Base-by-base conservation (phyloP, 2,329 filamentous ascomycete genomes). In the Elsinoe batatas region DNA sequence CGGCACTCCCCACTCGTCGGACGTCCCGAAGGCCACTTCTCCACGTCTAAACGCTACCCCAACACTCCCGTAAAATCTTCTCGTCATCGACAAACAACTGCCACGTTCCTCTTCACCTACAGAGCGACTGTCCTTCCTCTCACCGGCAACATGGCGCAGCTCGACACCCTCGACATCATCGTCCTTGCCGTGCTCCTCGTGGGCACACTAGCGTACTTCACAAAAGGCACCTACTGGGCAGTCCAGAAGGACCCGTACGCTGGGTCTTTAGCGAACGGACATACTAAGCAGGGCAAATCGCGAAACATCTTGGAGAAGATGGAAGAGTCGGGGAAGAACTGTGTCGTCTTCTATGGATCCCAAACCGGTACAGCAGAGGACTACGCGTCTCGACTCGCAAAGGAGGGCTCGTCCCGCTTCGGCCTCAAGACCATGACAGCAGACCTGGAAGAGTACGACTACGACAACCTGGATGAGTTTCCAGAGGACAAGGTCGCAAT, bases 341-440 rank as follows among this genome's bases (percentile, higher is more conserved):
- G 91, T 71, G 85, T 98, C 61, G 86, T 98, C 66, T 96, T 98
- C 78, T 98, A 96, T 70, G 93, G 93, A 63, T 98, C 93, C 32
- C 93, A 98, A 75, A 98, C 93, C 17, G 93, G 93, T 65, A 98
- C 93, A 38, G 93, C 93, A 50, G 94, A 98, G 75, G 93, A 98
- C 72, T 98, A 98, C 68, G 94, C 93, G 62, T 95, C 91, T 11
- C 83, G 94, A 64, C 77, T 98, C 64, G 90, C 93, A 62, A 98
- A 98, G 79, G 93, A 98, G 73, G 93, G 93, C 66, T 91, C 91
- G 71, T 95, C 91, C 66, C 83, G 93, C 60, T 98, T 95, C 69
- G 93, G 93, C 36, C 79, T 98, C 60, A 94, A 95, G 74, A 96
- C 91, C 60, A 97, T 98, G 91, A 90, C 95, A 13, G 93, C 91